These are phyloP conservation scores for Phytopythium montanum DNA, from an alignment of 352 stramenopile genomes.

Conservation along the genomic window DNA sequence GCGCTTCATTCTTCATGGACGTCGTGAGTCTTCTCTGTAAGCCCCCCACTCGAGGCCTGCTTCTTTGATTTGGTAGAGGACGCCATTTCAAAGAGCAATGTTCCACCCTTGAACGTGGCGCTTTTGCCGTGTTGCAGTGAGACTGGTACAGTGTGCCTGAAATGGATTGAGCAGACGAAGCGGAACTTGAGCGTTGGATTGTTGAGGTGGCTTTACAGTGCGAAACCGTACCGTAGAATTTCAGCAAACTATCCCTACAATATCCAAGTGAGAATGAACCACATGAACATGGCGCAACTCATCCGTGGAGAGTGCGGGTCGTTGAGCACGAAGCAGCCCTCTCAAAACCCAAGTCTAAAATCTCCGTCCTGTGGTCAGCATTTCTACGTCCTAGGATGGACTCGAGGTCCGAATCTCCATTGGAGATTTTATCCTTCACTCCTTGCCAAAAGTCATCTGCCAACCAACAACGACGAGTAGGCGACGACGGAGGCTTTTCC, in stretches of 20 bases:
- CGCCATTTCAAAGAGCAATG: not conserved
- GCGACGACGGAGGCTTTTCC: constrained; percentile 6
- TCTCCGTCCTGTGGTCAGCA: not conserved
- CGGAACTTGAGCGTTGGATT: not conserved
- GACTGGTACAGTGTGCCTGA: not conserved
- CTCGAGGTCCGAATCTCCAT: not conserved
- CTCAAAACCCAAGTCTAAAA: not conserved
- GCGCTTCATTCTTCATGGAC: not conserved
- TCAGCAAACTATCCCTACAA: not conserved
- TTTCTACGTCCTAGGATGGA: constrained; percentile 3
- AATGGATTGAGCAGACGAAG: not conserved
- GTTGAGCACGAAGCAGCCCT: constrained; percentile 4
- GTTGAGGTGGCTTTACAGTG: not conserved
- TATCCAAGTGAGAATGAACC: not conserved
- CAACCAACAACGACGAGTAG: not conserved
- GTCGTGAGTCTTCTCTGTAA: not conserved
- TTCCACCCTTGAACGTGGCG: not conserved
- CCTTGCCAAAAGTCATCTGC: too few relatives aligned
- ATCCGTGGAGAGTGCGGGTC: not conserved
- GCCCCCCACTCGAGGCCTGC: too few relatives aligned
- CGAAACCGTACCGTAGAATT: not conserved
- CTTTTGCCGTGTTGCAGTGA: not conserved
- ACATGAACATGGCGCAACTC: not conserved
- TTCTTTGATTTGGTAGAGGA: not conserved
- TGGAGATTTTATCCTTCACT: not conserved